Conservation (phyloP, 768 basidiomycete species). For the Trametes meyenii region DNA sequence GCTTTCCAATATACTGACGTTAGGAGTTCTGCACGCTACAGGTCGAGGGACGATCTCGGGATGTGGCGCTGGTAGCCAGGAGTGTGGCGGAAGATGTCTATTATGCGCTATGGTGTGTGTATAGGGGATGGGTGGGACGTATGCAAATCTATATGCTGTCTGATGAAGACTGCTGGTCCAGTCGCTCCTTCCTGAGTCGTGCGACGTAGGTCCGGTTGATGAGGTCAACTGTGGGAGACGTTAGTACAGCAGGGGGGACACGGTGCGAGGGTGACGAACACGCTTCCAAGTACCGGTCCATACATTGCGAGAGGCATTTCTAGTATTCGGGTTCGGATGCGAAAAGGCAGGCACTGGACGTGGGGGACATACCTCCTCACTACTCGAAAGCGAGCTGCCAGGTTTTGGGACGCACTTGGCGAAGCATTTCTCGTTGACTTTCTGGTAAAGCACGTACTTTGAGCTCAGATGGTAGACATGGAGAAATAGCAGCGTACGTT, state of each 20-base stretch:
- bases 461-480: neutral
- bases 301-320: constrained; percentile 76
- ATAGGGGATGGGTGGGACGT: neutral
- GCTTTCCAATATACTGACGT: constrained; percentile 77
- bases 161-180: constrained; percentile 9
- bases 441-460: constrained; percentile 44
- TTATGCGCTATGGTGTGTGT: constrained; percentile 12
- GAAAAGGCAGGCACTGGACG: neutral
- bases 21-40: no score
- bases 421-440: constrained; percentile 79
- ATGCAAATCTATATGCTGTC: neutral
- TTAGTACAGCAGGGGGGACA: neutral
- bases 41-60: neutral
- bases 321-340: constrained; percentile 30
- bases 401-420: constrained; percentile 79
- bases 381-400: constrained; percentile 62
- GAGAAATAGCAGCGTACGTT: constrained; percentile 48
- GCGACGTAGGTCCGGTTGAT: constrained; percentile 70
- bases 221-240: constrained; percentile 62
- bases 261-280: constrained; percentile 54
- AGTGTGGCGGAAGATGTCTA: neutral
- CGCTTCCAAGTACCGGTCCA: constrained; percentile 84
- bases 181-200: constrained; percentile 58
- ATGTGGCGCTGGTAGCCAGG: neutral
- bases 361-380: constrained; percentile 64